phyloP scores from a whole-genome alignment of 2,329 filamentous ascomycete genomes.

The Waltergamsia citrina region DNA sequence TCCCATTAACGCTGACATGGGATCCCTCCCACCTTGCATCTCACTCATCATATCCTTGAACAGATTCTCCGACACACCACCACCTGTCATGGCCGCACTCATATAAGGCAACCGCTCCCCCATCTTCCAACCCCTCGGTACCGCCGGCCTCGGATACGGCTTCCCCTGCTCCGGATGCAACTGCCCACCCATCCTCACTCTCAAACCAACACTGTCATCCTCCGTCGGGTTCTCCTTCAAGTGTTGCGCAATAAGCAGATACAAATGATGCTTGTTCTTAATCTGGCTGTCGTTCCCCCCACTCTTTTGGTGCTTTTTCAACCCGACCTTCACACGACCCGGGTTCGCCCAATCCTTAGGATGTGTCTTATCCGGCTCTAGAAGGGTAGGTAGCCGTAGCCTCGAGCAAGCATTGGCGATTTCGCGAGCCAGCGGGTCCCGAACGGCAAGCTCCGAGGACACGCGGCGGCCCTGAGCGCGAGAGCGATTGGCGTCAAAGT shows the following conservation, averaged over 20 bases:
- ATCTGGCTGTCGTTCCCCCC: constrained; percentile 23
- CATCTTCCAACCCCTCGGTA: constrained; percentile 89
- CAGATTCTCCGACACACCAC: constrained; percentile 88
- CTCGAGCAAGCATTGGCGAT: constrained; percentile 77
- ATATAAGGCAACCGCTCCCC: constrained; percentile 75
- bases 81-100: constrained; percentile 82
- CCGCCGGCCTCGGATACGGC: constrained; percentile 60
- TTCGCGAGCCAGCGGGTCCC: constrained; percentile 79
- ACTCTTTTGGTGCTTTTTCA: constrained; percentile 39
- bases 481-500: constrained; percentile 74
- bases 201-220: constrained; percentile 55
- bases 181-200: constrained; percentile 64
- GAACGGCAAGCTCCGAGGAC: constrained; percentile 58
- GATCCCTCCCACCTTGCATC: constrained; percentile 53
- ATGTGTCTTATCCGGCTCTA: constrained; percentile 87
- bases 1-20: constrained; percentile 33
- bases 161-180: constrained; percentile 52
- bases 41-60: constrained; percentile 96
- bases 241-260: constrained; percentile 68
- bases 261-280: constrained; percentile 79
- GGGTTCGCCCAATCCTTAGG: constrained; percentile 98
- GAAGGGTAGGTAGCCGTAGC: constrained; percentile 62
- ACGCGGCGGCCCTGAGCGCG: constrained; percentile 79
- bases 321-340: constrained; percentile 71
- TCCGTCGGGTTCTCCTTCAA: constrained; percentile 71